A percentile compares a stretch with the other conserved stretches of the same genome.
These are phyloP conservation scores for Psidium friedrichsthalianum DNA, from an alignment of 345 rosid genomes.

Conservation along the genomic window DNA sequence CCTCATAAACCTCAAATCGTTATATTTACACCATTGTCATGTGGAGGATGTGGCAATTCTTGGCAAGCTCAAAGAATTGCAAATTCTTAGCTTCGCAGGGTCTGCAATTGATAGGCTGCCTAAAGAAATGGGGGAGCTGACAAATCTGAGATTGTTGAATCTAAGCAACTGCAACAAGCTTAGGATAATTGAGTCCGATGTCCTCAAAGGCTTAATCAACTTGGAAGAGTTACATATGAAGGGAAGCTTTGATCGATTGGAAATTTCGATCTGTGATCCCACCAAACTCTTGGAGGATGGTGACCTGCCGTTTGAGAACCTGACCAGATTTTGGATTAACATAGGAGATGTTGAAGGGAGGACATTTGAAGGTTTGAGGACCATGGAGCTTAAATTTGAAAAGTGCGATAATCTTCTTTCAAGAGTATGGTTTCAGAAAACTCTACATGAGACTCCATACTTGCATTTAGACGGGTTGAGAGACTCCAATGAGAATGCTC, in stretches of 20 bases:
- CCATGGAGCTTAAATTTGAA: neutral
- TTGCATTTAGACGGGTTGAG: neutral
- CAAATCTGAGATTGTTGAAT: neutral
- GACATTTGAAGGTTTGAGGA: neutral
- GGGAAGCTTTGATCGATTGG: no score
- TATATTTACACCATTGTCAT: neutral
- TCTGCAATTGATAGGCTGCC: neutral
- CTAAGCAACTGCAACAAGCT: fast-evolving
- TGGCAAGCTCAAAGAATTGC: neutral
- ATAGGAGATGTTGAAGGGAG: neutral
- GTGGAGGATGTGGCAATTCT: neutral
- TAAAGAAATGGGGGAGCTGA: neutral
- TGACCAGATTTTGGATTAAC: neutral
- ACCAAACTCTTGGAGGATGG: neutral
- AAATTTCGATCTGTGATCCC: no score
- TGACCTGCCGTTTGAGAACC: neutral
- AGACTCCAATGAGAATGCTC: neutral
- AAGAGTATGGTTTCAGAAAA: neutral
- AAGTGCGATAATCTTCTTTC: neutral
- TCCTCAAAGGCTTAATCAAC: neutral
- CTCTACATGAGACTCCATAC: neutral
- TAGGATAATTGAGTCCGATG: neutral
- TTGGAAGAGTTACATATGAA: slow-evolving; percentile 2
- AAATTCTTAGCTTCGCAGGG: neutral
- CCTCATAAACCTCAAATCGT: neutral